These are phyloP conservation scores for Kwoniella heveanensis DNA, from an alignment of 768 basidiomycete species.

Conservation along the genomic window DNA sequence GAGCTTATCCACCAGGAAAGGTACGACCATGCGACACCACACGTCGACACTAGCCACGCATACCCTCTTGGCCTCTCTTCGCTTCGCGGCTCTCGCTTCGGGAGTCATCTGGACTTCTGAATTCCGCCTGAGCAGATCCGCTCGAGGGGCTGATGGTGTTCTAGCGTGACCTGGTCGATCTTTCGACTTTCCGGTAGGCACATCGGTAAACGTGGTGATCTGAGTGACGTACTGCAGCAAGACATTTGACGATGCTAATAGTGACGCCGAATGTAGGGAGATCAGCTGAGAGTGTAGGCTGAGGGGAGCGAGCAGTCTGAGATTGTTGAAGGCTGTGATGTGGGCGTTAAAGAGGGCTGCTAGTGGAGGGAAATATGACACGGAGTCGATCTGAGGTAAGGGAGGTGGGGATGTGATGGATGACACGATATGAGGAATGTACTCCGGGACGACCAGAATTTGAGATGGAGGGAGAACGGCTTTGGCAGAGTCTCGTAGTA, in stretches of 20 bases:
- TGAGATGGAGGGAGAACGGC: conserved; percentile 32
- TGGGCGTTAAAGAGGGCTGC: conserved; percentile 73
- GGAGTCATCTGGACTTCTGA: conserved; percentile 41
- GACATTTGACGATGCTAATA: conserved; percentile 20
- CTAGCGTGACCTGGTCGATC: conserved; percentile 26
- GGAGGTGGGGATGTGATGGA: conserved; percentile 60
- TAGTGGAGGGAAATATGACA: conserved; percentile 74
- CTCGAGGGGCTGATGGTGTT: conserved; percentile 40
- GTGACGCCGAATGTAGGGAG: conserved; percentile 19
- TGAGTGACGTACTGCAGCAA: conserved; percentile 18
- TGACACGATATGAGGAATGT: conserved; percentile 17
- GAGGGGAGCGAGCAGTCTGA: conserved; percentile 77
- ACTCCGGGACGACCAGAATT: conserved; percentile 42
- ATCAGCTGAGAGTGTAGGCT: conserved; percentile 56
- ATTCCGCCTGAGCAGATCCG: conserved; percentile 40
- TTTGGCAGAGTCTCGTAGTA: conserved; percentile 40
- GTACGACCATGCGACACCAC: conserved; percentile 27
- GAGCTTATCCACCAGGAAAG: conserved; percentile 20
- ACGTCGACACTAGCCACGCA: conserved; percentile 32
- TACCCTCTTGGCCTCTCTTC: conserved; percentile 27
- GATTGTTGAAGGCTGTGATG: conserved; percentile 71
- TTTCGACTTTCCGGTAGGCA: not conserved
- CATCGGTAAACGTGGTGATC: conserved; percentile 9
- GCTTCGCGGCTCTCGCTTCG: conserved; percentile 31
- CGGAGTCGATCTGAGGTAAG: conserved; percentile 47